phyloP scores from a whole-genome alignment of 352 stramenopile species.

The Phytophthora pistaciae region DNA sequence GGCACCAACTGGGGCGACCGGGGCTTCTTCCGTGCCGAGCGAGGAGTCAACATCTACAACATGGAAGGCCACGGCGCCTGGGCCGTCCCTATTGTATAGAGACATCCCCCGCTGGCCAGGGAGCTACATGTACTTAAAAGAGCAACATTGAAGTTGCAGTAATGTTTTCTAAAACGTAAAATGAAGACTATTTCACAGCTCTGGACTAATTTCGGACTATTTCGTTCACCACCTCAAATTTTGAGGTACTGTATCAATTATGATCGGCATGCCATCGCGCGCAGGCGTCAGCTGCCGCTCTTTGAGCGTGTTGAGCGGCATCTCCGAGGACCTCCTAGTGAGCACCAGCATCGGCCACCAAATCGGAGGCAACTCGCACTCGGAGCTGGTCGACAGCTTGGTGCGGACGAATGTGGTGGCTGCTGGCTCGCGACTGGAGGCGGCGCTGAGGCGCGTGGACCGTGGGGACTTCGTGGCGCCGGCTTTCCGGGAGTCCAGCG shows the following conservation, averaged over 20 bases:
- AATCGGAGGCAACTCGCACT: conserved; percentile 77
- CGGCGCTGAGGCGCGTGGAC: conserved; percentile 72
- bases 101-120: not conserved
- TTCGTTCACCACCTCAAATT: conserved; percentile 21
- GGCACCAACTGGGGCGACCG: conserved; percentile 81
- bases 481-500: conserved; percentile 29
- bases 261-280: too few species aligned
- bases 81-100: conserved; percentile 72
- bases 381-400: conserved; percentile 77
- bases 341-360: conserved; percentile 87
- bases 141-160: not conserved
- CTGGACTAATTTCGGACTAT: conserved; percentile 26
- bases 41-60: conserved; percentile 83
- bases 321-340: conserved; percentile 85
- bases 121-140: too few species aligned
- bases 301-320: conserved; percentile 72
- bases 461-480: conserved; percentile 65
- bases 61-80: conserved; percentile 78
- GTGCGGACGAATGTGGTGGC: conserved; percentile 77
- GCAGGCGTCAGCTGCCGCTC: conserved; percentile 20
- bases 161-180: conserved; percentile 7
- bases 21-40: conserved; percentile 78
- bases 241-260: too few species aligned
- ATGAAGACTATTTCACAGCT: conserved; percentile 14
- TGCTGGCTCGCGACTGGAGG: conserved; percentile 63